A percentile compares a stretch with the other conserved stretches of the same genome.
Evolutionary conservation across 2,329 filamentous ascomycete species (phyloP).

Genomic region (Pseudofabraea citricarpa): DNA sequence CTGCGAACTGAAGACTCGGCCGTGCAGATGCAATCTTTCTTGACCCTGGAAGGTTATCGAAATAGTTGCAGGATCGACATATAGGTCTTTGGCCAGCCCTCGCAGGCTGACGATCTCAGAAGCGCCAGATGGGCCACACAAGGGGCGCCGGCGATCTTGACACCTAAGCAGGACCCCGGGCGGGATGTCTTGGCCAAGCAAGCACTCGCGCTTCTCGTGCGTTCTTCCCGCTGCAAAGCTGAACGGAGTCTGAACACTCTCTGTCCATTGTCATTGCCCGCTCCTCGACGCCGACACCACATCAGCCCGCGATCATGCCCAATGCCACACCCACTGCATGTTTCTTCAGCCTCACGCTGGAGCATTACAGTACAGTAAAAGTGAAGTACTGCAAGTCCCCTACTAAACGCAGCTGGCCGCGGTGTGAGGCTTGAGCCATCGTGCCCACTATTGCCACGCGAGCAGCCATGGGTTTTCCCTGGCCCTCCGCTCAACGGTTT

Average conservation of each 20-base stretch:
- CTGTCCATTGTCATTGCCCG: too few species aligned
- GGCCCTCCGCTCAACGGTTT: background rate
- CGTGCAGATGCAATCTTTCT: background rate
- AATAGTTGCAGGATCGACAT: background rate
- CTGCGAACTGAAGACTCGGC: background rate
- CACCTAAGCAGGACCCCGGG: background rate
- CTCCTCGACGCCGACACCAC: too few species aligned
- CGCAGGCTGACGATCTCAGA: too few species aligned
- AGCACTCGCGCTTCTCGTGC: too few species aligned
- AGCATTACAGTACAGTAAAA: too few species aligned
- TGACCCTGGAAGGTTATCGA: background rate
- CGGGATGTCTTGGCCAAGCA: too few species aligned
- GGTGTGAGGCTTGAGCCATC: background rate
- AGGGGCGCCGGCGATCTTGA: too few species aligned
- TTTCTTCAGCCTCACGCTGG: background rate
- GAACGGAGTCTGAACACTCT: too few species aligned
- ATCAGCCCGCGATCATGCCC: background rate
- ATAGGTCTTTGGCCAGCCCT: background rate
- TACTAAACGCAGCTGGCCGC: too few species aligned
- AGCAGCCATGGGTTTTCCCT: slow-evolving; percentile 1
- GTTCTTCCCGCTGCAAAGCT: too few species aligned
- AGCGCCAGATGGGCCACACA: too few species aligned
- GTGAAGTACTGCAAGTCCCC: background rate
- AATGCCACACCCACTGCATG: background rate
- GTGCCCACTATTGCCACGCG: slow-evolving; percentile 1